These are phyloP conservation scores for Ampelocalamus luodianensis DNA, from an alignment of 176 grass and related monocot species.

Conservation along the genomic window DNA sequence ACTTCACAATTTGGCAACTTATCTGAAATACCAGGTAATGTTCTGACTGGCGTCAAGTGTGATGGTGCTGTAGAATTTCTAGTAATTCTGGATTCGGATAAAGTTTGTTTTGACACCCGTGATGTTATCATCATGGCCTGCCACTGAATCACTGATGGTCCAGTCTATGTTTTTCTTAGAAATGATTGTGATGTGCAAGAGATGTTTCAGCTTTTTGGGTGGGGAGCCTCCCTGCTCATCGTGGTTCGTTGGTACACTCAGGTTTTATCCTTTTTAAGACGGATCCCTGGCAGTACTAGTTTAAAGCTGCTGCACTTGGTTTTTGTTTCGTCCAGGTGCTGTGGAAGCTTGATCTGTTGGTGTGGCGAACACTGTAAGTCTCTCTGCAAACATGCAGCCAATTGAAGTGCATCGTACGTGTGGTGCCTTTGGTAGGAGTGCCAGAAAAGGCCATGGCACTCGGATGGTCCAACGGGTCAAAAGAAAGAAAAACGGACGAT, in stretches of 20 bases:
- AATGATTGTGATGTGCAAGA: not conserved
- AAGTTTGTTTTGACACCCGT: constrained; percentile 2
- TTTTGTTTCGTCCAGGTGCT: not conserved
- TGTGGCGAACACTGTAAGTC: not conserved
- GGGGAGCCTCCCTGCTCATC: not conserved
- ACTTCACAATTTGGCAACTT: constrained; percentile 8
- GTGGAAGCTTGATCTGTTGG: not conserved
- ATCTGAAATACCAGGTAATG: constrained; percentile 29
- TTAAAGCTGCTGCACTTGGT: not conserved
- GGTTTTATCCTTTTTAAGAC: not conserved
- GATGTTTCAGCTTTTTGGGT: not conserved
- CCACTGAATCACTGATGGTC: not conserved
- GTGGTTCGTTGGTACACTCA: not conserved
- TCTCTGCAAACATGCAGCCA: not conserved
- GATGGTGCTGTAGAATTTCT: constrained; percentile 8
- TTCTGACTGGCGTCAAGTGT: not conserved
- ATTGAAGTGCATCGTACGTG: not conserved
- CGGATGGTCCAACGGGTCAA: not conserved
- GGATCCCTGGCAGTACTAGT: too few species aligned
- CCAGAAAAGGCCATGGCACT: too few species aligned
- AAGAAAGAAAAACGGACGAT: not conserved
- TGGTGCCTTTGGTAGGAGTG: not conserved
- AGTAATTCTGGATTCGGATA: not conserved
- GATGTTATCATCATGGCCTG: not conserved
- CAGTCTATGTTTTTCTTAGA: not conserved